These are phyloP conservation scores for Penicillium sp. DNA, from an alignment of 2,329 filamentous ascomycete genomes.

Conservation along the genomic window DNA sequence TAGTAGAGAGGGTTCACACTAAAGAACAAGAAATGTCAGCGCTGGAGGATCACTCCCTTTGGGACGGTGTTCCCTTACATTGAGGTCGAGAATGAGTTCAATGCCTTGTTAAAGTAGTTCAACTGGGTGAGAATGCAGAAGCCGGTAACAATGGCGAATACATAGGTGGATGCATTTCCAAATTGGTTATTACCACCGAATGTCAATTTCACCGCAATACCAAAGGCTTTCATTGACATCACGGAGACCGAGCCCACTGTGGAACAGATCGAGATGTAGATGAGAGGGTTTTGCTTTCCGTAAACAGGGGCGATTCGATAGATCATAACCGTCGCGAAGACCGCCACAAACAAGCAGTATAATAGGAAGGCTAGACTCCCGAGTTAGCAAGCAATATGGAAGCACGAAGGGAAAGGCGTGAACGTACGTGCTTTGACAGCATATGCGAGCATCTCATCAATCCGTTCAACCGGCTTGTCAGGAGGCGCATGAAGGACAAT, in stretches of 20 bases:
- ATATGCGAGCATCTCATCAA: slow-evolving; percentile 88
- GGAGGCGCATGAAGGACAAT: slow-evolving; percentile 97
- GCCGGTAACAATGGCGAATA: slow-evolving; percentile 88
- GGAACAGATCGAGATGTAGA: slow-evolving; percentile 97
- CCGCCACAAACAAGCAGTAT: slow-evolving; percentile 76
- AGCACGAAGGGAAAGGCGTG: not conserved
- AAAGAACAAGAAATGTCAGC: slow-evolving; percentile 5
- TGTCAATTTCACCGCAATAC: slow-evolving; percentile 94
- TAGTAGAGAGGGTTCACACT: slow-evolving; percentile 97
- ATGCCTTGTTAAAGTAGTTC: slow-evolving; percentile 99
- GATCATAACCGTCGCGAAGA: slow-evolving; percentile 92
- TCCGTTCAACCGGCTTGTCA: slow-evolving; percentile 84
- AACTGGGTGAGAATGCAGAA: slow-evolving; percentile 98
- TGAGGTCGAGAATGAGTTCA: slow-evolving; percentile 94
- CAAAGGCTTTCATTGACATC: slow-evolving; percentile 99
- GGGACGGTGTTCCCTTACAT: slow-evolving; percentile 65
- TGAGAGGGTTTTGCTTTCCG: slow-evolving; percentile 91
- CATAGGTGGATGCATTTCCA: slow-evolving; percentile 89
- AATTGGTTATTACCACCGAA: slow-evolving; percentile 94
- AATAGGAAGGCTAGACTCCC: slow-evolving; percentile 72
- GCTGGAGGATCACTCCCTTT: not conserved
- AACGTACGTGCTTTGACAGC: slow-evolving; percentile 82
- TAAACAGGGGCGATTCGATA: slow-evolving; percentile 88
- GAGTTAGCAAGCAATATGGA: not conserved
- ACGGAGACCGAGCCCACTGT: slow-evolving; percentile 96